Conservation (phyloP, 352 stramenopile genomes). For the Pythium brachiatum region DNA sequence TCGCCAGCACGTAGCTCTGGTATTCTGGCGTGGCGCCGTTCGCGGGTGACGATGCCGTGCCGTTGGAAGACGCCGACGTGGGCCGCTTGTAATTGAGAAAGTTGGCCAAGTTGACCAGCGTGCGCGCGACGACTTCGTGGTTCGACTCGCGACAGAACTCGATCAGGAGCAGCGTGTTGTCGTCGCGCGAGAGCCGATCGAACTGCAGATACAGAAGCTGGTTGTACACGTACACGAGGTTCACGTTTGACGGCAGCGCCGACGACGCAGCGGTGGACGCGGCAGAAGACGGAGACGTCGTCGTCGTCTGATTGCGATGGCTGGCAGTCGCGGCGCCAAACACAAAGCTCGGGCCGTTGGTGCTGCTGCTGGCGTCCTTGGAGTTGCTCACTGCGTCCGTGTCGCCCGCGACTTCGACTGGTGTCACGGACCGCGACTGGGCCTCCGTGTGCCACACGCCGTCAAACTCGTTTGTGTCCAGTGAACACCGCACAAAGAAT, state of each 20-base stretch:
- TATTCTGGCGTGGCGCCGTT: slow-evolving; percentile 31
- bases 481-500: slow-evolving; percentile 82
- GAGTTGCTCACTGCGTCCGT: slow-evolving; percentile 5
- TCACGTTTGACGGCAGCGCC: not conserved
- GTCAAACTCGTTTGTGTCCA: slow-evolving; percentile 84
- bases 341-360: slow-evolving; percentile 17
- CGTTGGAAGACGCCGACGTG: slow-evolving; percentile 12
- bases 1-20: slow-evolving; percentile 78
- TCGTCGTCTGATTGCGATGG: slow-evolving; percentile 5
- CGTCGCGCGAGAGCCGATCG: slow-evolving; percentile 75
- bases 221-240: slow-evolving; percentile 68
- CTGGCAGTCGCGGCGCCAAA: slow-evolving; percentile 9
- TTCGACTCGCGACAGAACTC: slow-evolving; percentile 76
- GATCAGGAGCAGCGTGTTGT: slow-evolving; percentile 82
- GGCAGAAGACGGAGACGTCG: slow-evolving; percentile 16
- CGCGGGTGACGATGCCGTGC: slow-evolving; percentile 20
- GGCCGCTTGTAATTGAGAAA: slow-evolving; percentile 55
- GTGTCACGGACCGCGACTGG: slow-evolving; percentile 50
- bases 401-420: slow-evolving; percentile 34
- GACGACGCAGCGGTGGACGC: slow-evolving; percentile 4
- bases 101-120: slow-evolving; percentile 79
- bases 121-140: slow-evolving; percentile 76
- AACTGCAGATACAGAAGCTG: slow-evolving; percentile 84
- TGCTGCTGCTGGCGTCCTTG: slow-evolving; percentile 7
- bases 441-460: slow-evolving; percentile 83